These are phyloP conservation scores for Apiospora saccharicola DNA, from an alignment of 2,329 filamentous ascomycete species.

Conservation along the genomic window DNA sequence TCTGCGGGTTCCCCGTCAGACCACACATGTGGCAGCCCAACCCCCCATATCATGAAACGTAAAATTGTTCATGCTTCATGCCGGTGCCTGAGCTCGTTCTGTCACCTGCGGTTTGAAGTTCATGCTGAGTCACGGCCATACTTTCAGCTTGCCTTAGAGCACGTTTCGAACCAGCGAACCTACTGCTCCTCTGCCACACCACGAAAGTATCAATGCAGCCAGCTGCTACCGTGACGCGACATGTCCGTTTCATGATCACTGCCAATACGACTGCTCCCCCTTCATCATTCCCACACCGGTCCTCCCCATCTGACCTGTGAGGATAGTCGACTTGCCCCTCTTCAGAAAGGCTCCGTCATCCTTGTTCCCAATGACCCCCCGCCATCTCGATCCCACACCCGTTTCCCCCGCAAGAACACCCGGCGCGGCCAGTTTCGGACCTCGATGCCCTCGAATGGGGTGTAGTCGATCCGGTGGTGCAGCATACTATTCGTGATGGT, in stretches of 20 bases:
- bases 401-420: conserved; percentile 63
- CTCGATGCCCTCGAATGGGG: conserved; percentile 65
- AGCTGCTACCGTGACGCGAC: too few relatives aligned
- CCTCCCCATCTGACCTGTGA: conserved; percentile 28
- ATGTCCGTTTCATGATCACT: not conserved
- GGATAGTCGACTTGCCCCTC: conserved; percentile 27
- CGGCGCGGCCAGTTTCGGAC: conserved; percentile 68
- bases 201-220: too few relatives aligned
- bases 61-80: not conserved
- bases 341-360: conserved; percentile 32
- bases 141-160: not conserved
- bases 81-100: not conserved
- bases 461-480: conserved; percentile 70
- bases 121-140: not conserved
- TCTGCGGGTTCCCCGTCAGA: not conserved
- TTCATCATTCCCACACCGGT: conserved; percentile 22
- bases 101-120: not conserved
- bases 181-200: not conserved
- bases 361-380: conserved; percentile 53
- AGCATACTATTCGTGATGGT: conserved; percentile 59
- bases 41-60: not conserved
- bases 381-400: conserved; percentile 65
- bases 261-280: conserved; percentile 25
- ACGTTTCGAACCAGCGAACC: not conserved
- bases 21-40: not conserved